phyloP scores from a whole-genome alignment of 2,329 filamentous ascomycete species.

The Paracamarosporium sp. region DNA sequence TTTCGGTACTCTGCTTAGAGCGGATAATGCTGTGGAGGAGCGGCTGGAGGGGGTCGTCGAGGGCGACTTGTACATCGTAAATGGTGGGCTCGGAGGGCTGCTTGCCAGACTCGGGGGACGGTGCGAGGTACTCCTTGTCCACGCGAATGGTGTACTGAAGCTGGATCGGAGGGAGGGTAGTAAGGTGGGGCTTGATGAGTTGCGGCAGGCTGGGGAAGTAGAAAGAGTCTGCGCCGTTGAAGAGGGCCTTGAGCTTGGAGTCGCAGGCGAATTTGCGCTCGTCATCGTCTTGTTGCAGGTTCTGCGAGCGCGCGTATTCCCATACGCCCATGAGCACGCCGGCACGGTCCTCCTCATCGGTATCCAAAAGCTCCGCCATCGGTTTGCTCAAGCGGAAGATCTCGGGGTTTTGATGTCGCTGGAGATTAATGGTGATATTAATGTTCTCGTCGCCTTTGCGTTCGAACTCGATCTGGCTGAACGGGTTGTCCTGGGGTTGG shows the following conservation, averaged over 20 bases:
- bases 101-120: constrained; percentile 73
- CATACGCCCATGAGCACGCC: constrained; percentile 91
- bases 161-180: constrained; percentile 79
- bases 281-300: constrained; percentile 92
- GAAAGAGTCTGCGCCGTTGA: constrained; percentile 73
- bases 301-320: constrained; percentile 89
- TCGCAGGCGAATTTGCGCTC: constrained; percentile 93
- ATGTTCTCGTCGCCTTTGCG: constrained; percentile 90
- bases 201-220: constrained; percentile 87
- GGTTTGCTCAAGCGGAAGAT: constrained; percentile 80
- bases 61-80: constrained; percentile 85
- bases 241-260: constrained; percentile 78
- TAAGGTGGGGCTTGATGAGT: constrained; percentile 79
- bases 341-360: constrained; percentile 83
- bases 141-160: constrained; percentile 93
- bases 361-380: constrained; percentile 84
- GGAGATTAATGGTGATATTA: constrained; percentile 87
- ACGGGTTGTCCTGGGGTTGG: constrained; percentile 73
- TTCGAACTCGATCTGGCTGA: constrained; percentile 91
- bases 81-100: constrained; percentile 75
- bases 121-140: constrained; percentile 64
- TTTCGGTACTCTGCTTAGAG: constrained; percentile 58
- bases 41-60: constrained; percentile 84
- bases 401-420: constrained; percentile 84
- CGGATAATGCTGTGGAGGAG: constrained; percentile 60